A percentile compares a stretch with the other conserved stretches of the same genome.
phyloP scores from a whole-genome alignment of 2,329 filamentous ascomycete species.

The Ophiosphaerella narmari region DNA sequence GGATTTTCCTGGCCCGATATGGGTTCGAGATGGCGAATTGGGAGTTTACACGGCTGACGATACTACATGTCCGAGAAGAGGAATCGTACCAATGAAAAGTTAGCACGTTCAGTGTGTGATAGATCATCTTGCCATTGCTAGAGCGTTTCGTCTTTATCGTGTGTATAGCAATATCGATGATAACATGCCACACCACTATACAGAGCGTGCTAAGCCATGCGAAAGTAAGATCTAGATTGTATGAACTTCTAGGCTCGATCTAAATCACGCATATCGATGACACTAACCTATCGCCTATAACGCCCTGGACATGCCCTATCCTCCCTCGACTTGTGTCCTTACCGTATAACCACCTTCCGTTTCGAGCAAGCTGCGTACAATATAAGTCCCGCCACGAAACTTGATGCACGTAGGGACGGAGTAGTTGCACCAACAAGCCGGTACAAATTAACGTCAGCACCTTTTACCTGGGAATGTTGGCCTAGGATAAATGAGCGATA shows the following conservation, averaged over 20 bases:
- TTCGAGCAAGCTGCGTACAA: not conserved
- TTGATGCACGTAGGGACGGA: not conserved
- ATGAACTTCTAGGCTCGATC: not conserved
- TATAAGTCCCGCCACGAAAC: not conserved
- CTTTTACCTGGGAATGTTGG: conserved; percentile 7
- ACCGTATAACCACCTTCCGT: not conserved
- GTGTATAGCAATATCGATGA: conserved; percentile 1
- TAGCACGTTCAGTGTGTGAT: no score
- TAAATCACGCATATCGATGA: not conserved
- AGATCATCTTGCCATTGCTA: no score
- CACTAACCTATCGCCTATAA: conserved; percentile 5
- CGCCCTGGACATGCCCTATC: not conserved
- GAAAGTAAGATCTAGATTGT: not conserved
- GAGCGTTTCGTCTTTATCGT: not conserved
- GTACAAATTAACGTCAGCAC: conserved; percentile 2
- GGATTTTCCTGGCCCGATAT: not conserved
- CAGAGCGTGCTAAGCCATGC: not conserved
- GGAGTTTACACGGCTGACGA: not conserved
- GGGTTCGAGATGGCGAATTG: not conserved
- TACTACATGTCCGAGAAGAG: not conserved
- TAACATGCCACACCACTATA: not conserved
- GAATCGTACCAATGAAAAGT: no score
- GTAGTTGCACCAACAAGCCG: conserved; percentile 4
- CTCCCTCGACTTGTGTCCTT: not conserved
- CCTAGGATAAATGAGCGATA: conserved; percentile 6